phyloP scores from a whole-genome alignment of 495 filamentous ascomycete species.

The Penicillium canescens region DNA sequence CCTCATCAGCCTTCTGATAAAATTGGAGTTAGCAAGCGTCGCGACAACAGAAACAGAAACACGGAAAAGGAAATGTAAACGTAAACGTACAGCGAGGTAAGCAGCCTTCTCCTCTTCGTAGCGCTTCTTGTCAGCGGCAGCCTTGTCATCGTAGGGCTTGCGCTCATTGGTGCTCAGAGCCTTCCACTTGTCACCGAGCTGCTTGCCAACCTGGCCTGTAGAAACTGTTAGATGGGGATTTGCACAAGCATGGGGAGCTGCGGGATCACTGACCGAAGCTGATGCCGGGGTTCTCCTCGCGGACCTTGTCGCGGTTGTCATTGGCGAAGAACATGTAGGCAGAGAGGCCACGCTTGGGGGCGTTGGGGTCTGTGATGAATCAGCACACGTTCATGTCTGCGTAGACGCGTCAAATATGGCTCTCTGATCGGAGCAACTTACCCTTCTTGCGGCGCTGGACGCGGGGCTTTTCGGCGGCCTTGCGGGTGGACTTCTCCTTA shows the following conservation, averaged over 20 bases:
- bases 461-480: conserved; percentile 49
- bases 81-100: conserved; percentile 69
- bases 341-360: conserved; percentile 97
- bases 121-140: conserved; percentile 93
- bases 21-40: conserved; percentile 18
- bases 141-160: conserved; percentile 92
- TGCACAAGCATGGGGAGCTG: neutral
- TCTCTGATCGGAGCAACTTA: conserved; percentile 39
- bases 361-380: conserved; percentile 77
- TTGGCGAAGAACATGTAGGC: conserved; percentile 99
- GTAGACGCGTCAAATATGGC: conserved; percentile 5
- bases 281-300: conserved; percentile 97
- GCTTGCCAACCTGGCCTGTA: conserved; percentile 92
- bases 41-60: neutral
- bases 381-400: conserved; percentile 5
- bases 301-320: conserved; percentile 96
- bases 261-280: conserved; percentile 71
- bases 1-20: conserved; percentile 39
- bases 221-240: conserved; percentile 12
- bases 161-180: conserved; percentile 85
- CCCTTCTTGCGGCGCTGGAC: conserved; percentile 81
- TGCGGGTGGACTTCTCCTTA: conserved; percentile 65
- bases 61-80: conserved; percentile 20
- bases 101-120: conserved; percentile 96
- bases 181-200: conserved; percentile 98